Conservation (phyloP, 2,329 filamentous ascomycete species). For the Dissoconium aciculare region DNA sequence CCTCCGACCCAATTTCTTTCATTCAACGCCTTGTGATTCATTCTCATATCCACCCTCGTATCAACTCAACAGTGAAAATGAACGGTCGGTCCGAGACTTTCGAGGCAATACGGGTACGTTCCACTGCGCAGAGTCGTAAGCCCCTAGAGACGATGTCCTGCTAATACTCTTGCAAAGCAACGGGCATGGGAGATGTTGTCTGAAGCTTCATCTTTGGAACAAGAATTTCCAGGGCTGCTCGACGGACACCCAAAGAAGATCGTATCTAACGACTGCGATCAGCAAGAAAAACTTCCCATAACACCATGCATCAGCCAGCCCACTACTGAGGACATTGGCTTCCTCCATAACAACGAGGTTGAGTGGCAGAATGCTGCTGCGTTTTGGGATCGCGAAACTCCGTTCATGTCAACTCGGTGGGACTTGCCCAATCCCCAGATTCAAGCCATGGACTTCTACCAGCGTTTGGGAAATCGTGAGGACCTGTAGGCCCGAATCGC, state of each 20-base stretch:
- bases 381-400: not conserved
- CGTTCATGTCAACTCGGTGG: not conserved
- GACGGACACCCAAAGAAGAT: not conserved
- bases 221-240: not conserved
- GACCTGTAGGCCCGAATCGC: not conserved
- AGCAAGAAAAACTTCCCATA: too few relatives aligned
- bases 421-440: conserved; percentile 1
- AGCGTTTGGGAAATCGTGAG: not conserved
- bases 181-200: not conserved
- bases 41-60: too few relatives aligned
- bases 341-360: conserved; percentile 1
- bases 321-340: not conserved
- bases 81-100: too few relatives aligned
- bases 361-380: not conserved
- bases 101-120: too few relatives aligned
- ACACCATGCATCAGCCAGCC: not conserved
- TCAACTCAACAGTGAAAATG: too few relatives aligned
- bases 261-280: not conserved
- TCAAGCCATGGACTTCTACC: conserved; percentile 1
- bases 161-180: not conserved
- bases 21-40: too few relatives aligned
- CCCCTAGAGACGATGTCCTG: too few relatives aligned
- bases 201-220: not conserved
- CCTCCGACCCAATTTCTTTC: too few relatives aligned
- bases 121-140: too few relatives aligned